Conservation (phyloP, 768 basidiomycete species). For the Imleria badia region DNA sequence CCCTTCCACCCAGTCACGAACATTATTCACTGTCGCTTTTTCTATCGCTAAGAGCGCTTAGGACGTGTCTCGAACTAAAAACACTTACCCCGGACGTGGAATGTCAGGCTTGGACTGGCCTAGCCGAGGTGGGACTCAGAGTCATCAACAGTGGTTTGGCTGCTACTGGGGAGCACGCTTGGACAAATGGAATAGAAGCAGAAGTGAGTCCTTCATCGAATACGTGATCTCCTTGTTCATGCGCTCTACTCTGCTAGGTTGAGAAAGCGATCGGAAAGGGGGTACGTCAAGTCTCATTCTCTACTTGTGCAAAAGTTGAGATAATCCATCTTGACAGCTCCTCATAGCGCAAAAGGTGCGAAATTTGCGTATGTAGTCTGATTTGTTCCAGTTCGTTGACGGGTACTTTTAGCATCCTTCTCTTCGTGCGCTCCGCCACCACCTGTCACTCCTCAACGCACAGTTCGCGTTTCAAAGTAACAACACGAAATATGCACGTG, state of each 20-base stretch:
- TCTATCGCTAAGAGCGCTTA: constrained; percentile 54
- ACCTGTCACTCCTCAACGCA: constrained; percentile 61
- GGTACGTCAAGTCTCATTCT: constrained; percentile 41
- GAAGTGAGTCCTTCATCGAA: constrained; percentile 43
- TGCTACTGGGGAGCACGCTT: constrained; percentile 34
- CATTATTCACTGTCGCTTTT: constrained; percentile 54
- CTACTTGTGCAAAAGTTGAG: neutral
- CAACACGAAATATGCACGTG: constrained; percentile 60
- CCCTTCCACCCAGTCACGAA: constrained; percentile 64
- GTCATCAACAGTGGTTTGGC: constrained; percentile 48
- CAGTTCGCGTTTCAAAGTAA: constrained; percentile 46
- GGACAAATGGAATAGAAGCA: constrained; percentile 50
- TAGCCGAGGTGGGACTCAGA: constrained; percentile 68
- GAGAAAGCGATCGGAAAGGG: constrained; percentile 71
- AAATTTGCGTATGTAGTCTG: constrained; percentile 3
- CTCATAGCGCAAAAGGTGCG: constrained; percentile 60
- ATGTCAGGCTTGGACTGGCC: constrained; percentile 66
- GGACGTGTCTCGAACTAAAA: constrained; percentile 50
- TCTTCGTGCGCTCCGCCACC: constrained; percentile 56
- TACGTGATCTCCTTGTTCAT: neutral
- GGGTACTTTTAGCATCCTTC: constrained; percentile 53
- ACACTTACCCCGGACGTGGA: constrained; percentile 58
- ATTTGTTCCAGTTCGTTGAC: constrained; percentile 2
- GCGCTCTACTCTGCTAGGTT: constrained; percentile 32
- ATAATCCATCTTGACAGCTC: constrained; percentile 33